These are phyloP conservation scores for Camellia oleifera DNA, from an alignment of 179 eudicot species.

Conservation along the genomic window DNA sequence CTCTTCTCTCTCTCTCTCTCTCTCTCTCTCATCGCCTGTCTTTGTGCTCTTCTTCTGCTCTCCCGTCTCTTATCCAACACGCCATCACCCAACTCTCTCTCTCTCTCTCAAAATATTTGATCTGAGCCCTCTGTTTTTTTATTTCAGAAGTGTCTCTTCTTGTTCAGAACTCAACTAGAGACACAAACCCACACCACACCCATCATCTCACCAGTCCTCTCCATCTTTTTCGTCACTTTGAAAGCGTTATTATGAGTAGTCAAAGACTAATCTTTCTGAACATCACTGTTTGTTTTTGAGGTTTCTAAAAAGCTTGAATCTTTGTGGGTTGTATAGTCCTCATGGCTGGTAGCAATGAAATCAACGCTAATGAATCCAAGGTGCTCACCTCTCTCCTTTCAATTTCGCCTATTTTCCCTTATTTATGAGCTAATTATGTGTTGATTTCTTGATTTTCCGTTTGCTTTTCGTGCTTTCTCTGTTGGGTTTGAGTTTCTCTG, in stretches of 20 bases:
- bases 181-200: not conserved
- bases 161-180: constrained; percentile 17
- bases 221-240: constrained; percentile 6
- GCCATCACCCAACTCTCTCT: not conserved
- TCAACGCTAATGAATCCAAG: constrained; percentile 64
- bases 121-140: constrained; percentile 17
- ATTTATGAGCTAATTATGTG: not conserved
- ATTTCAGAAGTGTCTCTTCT: constrained; percentile 31
- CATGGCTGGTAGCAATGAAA: constrained; percentile 77
- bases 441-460: not conserved
- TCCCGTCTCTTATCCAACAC: constrained; percentile 11
- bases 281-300: constrained; percentile 14
- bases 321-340: not conserved
- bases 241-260: constrained; percentile 12
- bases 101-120: not conserved
- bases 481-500: not conserved
- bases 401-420: not conserved
- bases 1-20: constrained; percentile 27
- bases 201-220: not conserved
- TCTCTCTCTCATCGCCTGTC: not conserved
- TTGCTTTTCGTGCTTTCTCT: not conserved
- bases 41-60: too few relatives aligned
- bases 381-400: constrained; percentile 20
- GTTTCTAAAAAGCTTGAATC: constrained; percentile 12
- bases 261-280: constrained; percentile 12